These are phyloP conservation scores for Teratosphaeriaceae sp. DNA, from an alignment of 2,329 filamentous ascomycete genomes.

Conservation along the genomic window DNA sequence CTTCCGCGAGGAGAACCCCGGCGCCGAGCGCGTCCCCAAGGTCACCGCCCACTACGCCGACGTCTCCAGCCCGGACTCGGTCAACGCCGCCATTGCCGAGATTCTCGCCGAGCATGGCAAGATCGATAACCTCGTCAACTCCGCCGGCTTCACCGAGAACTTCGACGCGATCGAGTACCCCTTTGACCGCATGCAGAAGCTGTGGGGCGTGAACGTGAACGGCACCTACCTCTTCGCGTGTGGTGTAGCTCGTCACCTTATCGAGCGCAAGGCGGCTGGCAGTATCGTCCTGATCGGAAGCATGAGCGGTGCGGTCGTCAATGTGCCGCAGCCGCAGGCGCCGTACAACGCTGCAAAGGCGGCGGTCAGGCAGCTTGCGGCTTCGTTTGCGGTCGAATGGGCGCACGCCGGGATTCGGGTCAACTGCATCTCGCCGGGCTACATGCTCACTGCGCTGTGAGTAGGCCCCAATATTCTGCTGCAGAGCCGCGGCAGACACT, in stretches of 20 bases:
- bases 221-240: conserved; percentile 87
- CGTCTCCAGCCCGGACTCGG: conserved; percentile 72
- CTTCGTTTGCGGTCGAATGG: conserved; percentile 91
- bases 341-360: conserved; percentile 94
- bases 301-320: conserved; percentile 92
- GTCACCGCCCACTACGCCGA: conserved; percentile 89
- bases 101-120: conserved; percentile 64
- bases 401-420: conserved; percentile 80
- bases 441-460: conserved; percentile 92
- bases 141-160: conserved; percentile 96
- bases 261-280: conserved; percentile 69
- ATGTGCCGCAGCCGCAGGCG: conserved; percentile 87
- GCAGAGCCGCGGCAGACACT: conserved; percentile 4
- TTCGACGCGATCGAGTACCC: conserved; percentile 88
- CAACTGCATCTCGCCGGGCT: conserved; percentile 91
- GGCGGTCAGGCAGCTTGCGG: conserved; percentile 79
- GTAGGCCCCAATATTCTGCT: conserved; percentile 27
- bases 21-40: conserved; percentile 64
- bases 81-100: conserved; percentile 65
- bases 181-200: conserved; percentile 81
- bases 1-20: conserved; percentile 74
- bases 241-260: conserved; percentile 78
- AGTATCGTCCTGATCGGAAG: conserved; percentile 93
- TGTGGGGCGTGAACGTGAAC: conserved; percentile 91
- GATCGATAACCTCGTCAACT: conserved; percentile 88